Base-by-base conservation (phyloP, 148 eudicot genomes). In the Cornus florida region DNA sequence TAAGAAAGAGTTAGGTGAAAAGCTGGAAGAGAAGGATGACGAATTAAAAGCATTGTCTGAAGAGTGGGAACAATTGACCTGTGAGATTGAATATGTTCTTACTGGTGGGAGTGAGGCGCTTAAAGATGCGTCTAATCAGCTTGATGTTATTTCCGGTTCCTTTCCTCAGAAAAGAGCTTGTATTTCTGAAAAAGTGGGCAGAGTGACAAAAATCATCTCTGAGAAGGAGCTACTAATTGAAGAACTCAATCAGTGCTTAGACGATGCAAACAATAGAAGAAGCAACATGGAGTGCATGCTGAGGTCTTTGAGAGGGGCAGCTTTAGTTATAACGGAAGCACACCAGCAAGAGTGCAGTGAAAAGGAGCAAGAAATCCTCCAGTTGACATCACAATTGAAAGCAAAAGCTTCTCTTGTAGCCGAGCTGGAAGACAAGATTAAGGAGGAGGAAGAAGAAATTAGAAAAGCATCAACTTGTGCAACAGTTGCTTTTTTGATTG, bases 281-380 rank as follows among this genome's bases (percentile, higher is more conserved):
- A 86, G 84, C 82, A 92, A 92, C 72, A 72, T 90, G 93, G 98
- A 96, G 69, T 77, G 74, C 80, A 91, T 88, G 99, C 75, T 96
- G 69, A 86, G 90, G 84, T 94, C 97, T 78, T 91, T 96, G 73
- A 94, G 90, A 88, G 94, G 98, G 74, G 99, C 99, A 67, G 82
- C 92, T 69, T 81, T 90, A 81, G 90, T 80, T 43, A 89, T 94
- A 78, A 88, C 92, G 14, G 97, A 92, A 85, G 87, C 93, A 48
- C 97, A 91, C 72, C 86, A 92, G 78, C 87, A 91, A 78, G 98
- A 90, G 76, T 89, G 91, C 86, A 69, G 48, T 62, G 89, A 90
- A 73, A 92, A 88, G 82, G 98, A 96, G 79, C 75, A 78, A 70
- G 90, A 92, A 74, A 86, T 91, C 71, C 46, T 77, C 53, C 71